phyloP scores from a whole-genome alignment of 768 basidiomycete species.

The Phylloporus arenicola region DNA sequence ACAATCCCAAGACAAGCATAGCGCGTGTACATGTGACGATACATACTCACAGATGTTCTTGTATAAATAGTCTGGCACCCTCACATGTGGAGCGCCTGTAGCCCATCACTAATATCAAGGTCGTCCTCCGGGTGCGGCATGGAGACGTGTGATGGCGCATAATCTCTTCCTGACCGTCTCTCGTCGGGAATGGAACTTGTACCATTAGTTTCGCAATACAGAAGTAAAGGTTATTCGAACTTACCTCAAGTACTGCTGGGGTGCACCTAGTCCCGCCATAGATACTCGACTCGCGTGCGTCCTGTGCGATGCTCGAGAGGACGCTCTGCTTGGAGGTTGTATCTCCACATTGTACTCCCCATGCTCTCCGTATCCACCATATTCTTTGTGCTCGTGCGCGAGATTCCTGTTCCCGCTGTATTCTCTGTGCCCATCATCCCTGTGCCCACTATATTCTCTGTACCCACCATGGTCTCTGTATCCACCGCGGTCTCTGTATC shows the following conservation, averaged over 20 bases:
- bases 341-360: constrained; percentile 13
- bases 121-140: constrained; percentile 16
- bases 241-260: constrained; percentile 18
- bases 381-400: constrained; percentile 14
- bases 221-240: not conserved
- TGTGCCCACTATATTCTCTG: constrained; percentile 8
- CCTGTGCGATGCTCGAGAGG: constrained; percentile 28
- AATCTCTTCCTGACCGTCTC: constrained; percentile 20
- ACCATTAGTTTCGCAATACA: constrained; percentile 5
- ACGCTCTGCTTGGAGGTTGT: constrained; percentile 14
- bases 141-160: constrained; percentile 14
- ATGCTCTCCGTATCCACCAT: constrained; percentile 10
- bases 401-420: constrained; percentile 7
- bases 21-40: not conserved
- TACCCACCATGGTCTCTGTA: not conserved
- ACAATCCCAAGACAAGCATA: constrained; percentile 2
- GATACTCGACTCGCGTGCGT: constrained; percentile 16
- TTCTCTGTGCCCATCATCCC: constrained; percentile 1
- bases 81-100: constrained; percentile 24
- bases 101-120: constrained; percentile 18
- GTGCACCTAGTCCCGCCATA: not conserved
- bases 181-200: constrained; percentile 23
- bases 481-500: not conserved
- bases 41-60: constrained; percentile 2
- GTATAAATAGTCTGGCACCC: constrained; percentile 4